Evolutionary conservation across 2,329 filamentous ascomycete species (phyloP), one percentile per base, ranked within the genome.

Genomic region (Remersonia thermophila): DNA sequence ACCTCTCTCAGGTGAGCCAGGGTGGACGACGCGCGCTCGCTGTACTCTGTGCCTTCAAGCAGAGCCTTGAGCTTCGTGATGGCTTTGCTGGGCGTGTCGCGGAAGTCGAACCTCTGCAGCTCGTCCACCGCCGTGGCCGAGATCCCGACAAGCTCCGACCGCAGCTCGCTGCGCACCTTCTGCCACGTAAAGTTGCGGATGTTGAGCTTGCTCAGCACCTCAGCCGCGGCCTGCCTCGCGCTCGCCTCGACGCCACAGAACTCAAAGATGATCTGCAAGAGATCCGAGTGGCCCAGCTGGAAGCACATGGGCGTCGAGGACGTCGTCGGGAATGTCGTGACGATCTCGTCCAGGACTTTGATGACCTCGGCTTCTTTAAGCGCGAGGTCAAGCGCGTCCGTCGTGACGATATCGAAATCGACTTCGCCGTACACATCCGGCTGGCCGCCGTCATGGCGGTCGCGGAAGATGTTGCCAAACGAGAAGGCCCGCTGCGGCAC

Each of bases 391-490:
- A 86, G 60, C 1, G 80, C 80, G 47, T 87, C 79, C 30, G 75
- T 72, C 1, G 86, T 89, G n/a, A 94, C 72, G 41, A 98, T 86
- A 58, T 98, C 91, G 55, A 96, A 98, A 55, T 96, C 87, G 2
- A 93, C 87, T 54, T 96, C 91, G 8, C 83, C 81, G 54, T 84
- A 81, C 51, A 80, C 81, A 38, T 72, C 71, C 6, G 91, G 91
- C 47, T 93, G 83, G 2, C 84, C 83, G 7, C 84, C 86, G 37
- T 77, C 78, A 33, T 77, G 67, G 31, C 73, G 77, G 45, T 93
- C 83, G 28, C 91, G 75, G 53, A 85, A 96, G 1, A 96, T 86
- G 25, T 71, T 80, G 6, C 86, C 87, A 55, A 98, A 95, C 0
- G 83, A 77, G 56, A 85, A 94, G 0, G 83, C 83, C 46, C 84